Base-by-base conservation (phyloP, 1,284 basidiomycete species). In the Trichosporon coremiiforme region DNA sequence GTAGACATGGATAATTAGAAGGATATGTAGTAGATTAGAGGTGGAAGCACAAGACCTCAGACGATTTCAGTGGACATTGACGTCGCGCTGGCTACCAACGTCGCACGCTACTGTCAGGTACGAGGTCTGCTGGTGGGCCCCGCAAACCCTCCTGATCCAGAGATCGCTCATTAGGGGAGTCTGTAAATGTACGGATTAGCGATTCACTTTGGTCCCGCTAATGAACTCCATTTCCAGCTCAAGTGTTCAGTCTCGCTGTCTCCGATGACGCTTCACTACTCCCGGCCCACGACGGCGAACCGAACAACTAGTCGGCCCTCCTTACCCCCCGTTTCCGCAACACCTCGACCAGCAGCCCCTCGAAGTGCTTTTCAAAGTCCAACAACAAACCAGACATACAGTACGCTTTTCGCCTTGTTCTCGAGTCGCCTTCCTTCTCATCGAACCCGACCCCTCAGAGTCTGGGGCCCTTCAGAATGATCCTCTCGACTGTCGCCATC, bases 401-500 rank as follows among this genome's bases (percentile, higher is more conserved):
- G 36, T 10, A 38, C 2, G 8, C 12, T 2, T 12, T 2, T 6
- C 36, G 2, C 36, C 36, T 8, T 2, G 10, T 38, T 38, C 36
- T 12, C 36, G 36, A 12, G 12, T 8, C 36, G 10, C 10, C 36
- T 38, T 38, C 36, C 10, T n/a, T 38, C 10, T 10, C 36, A 12
- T 38, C 36, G 36, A 38, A 38, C 10, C 3, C 33, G 4, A 33
- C n/a, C 9, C 33, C 4, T 35, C 9, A 9, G 33, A 35, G 9
- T 9, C 33, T 35, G 33, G 9, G 33, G 4, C 33, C 33, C 33
- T 4, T 9, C 4, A 60, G 0, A 6, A 60, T 60, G 57, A 31
- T 60, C 9, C 29, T 60, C n/a, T 33, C 57, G 5, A 17, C 50
- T 41, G 36, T 67, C 45, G 66, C 68, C 47, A 53, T 73, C 64